phyloP scores from a whole-genome alignment of 495 filamentous ascomycete species.

The Trichoderma erinaceum region DNA sequence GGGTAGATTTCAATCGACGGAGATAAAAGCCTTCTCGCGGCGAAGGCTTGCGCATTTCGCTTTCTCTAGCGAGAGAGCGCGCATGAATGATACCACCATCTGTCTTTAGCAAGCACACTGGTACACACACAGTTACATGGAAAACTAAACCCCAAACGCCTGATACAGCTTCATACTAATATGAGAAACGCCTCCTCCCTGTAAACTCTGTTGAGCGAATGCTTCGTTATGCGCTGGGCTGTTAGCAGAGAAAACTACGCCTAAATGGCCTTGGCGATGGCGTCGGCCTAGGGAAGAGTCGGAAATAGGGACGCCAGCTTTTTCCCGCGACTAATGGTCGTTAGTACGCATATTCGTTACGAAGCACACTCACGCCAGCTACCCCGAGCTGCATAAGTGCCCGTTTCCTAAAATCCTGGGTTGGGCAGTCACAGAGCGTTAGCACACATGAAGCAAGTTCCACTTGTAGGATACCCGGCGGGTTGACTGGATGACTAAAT shows the following conservation, averaged over 20 bases:
- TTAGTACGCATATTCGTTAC: not conserved
- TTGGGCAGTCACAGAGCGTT: not conserved
- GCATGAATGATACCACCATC: constrained; percentile 1
- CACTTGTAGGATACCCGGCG: too few relatives aligned
- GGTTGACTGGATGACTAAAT: too few relatives aligned
- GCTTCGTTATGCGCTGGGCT: not conserved
- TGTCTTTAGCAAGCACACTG: not conserved
- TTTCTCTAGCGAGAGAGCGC: not conserved
- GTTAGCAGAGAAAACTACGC: constrained; percentile 1
- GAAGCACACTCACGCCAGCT: not conserved
- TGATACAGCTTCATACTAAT: not conserved
- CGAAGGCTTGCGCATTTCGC: not conserved
- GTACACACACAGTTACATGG: not conserved
- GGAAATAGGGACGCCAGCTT: not conserved
- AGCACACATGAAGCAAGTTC: too few relatives aligned
- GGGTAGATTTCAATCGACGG: not conserved
- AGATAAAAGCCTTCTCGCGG: too few relatives aligned
- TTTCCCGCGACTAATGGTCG: not conserved
- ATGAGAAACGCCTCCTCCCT: not conserved
- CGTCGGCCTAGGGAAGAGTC: not conserved
- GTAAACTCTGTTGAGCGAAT: not conserved
- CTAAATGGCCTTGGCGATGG: not conserved
- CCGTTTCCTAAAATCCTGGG: not conserved
- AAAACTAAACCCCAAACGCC: not conserved
- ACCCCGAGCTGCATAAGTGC: not conserved